These are phyloP conservation scores for Musa itinerans DNA, from an alignment of 176 grass and related monocot genomes.

Conservation along the genomic window DNA sequence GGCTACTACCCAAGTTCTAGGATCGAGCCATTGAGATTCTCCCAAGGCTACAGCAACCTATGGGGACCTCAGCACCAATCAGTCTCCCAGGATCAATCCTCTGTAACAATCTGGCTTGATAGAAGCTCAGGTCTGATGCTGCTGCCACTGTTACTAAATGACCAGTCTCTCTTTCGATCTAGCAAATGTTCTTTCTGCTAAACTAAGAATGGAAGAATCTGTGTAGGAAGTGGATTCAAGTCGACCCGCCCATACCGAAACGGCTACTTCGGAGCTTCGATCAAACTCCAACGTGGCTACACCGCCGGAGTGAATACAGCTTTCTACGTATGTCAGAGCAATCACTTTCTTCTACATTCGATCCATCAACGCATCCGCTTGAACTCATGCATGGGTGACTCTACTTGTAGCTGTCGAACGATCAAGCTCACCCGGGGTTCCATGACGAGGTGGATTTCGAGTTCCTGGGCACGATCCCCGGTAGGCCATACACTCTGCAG, in stretches of 20 bases:
- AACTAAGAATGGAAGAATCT: too few species aligned
- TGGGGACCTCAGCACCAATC: conserved; percentile 82
- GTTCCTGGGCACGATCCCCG: conserved; percentile 7
- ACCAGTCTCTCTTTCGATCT: not conserved
- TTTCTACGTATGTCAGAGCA: conserved; percentile 5
- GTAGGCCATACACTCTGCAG: conserved; percentile 17
- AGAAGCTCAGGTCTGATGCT: not conserved
- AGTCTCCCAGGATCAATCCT: conserved; percentile 13
- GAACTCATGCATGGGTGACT: not conserved
- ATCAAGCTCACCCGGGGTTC: conserved; percentile 14
- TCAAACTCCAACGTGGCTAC: conserved; percentile 17
- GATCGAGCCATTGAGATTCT: conserved; percentile 40
- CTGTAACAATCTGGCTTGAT: conserved; percentile 12
- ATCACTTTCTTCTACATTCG: not conserved
- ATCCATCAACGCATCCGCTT: not conserved
- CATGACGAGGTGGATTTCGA: conserved; percentile 18
- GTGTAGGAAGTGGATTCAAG: conserved; percentile 19
- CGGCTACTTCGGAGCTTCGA: conserved; percentile 14
- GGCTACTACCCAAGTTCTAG: conserved; percentile 63
- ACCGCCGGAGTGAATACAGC: conserved; percentile 21
- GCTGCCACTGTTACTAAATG: too few species aligned
- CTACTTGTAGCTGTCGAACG: conserved; percentile 4
- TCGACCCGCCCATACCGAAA: not conserved
- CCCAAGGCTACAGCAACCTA: conserved; percentile 38
- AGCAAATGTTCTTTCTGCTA: not conserved